These are phyloP conservation scores for Chenopodium berlandieri DNA, from an alignment of 148 eudicot genomes.

Conservation along the genomic window DNA sequence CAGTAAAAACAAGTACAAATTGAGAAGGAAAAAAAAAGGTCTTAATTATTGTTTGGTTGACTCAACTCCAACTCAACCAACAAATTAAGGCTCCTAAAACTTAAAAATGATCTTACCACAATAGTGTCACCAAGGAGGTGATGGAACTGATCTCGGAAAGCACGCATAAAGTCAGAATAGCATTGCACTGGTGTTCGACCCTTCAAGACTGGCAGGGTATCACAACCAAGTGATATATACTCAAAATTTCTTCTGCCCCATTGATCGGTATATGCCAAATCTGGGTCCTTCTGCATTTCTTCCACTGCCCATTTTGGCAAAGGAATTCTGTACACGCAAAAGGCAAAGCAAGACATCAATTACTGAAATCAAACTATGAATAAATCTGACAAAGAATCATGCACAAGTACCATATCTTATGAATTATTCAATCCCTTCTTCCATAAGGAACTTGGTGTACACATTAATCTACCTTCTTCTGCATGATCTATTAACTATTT, in stretches of 20 bases:
- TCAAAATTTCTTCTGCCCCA: slow-evolving; percentile 89
- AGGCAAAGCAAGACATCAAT: slow-evolving; percentile 39
- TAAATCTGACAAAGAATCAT: slow-evolving; percentile 52
- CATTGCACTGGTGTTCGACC: slow-evolving; percentile 85
- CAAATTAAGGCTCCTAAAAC: slow-evolving; percentile 4
- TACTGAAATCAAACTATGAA: not conserved
- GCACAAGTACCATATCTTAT: slow-evolving; percentile 35
- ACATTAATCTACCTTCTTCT: too few species aligned
- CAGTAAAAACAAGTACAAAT: not conserved
- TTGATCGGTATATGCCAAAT: slow-evolving; percentile 86
- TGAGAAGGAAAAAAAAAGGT: not conserved
- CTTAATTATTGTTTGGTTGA: not conserved
- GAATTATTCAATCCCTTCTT: too few species aligned
- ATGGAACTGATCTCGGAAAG: slow-evolving; percentile 63
- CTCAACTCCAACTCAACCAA: not conserved
- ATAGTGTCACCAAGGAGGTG: slow-evolving; percentile 81
- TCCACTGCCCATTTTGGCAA: slow-evolving; percentile 82
- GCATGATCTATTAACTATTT: too few species aligned
- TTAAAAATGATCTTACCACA: slow-evolving; percentile 45
- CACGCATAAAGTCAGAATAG: slow-evolving; percentile 78
- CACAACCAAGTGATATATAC: slow-evolving; percentile 78
- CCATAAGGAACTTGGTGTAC: too few species aligned
- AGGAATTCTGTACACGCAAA: slow-evolving; percentile 55
- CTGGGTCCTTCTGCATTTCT: slow-evolving; percentile 69
- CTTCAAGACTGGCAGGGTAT: slow-evolving; percentile 65